Conservation (phyloP, 192 early-diverging fungal species). For the Backusella mclennaniae region DNA sequence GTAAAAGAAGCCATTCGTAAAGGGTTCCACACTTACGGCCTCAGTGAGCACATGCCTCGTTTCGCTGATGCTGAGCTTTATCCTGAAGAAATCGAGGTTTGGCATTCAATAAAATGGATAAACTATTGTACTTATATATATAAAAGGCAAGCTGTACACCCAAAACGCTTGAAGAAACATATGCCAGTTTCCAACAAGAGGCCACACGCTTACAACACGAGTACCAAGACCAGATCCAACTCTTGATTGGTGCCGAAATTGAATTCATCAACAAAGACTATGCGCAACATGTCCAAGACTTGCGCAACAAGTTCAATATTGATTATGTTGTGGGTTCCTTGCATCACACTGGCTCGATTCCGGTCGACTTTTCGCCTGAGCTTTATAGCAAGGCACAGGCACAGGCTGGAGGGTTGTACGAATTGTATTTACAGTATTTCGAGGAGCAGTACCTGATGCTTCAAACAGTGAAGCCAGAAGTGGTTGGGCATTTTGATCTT, state of each 20-base stretch:
- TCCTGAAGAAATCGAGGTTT: constrained; percentile 76
- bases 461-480: constrained; percentile 64
- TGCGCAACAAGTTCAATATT: constrained; percentile 50
- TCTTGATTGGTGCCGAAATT: constrained; percentile 89
- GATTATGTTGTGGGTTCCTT: constrained; percentile 94
- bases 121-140: not conserved
- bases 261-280: constrained; percentile 70
- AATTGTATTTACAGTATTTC: constrained; percentile 81
- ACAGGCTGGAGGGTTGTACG: constrained; percentile 7
- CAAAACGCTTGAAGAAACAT: constrained; percentile 58
- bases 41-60: constrained; percentile 94
- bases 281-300: constrained; percentile 44
- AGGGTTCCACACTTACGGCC: constrained; percentile 72
- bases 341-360: constrained; percentile 80
- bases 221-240: constrained; percentile 63
- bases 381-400: constrained; percentile 55
- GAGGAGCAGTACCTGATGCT: constrained; percentile 85
- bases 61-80: constrained; percentile 78
- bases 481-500: constrained; percentile 97
- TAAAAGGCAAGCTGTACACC: constrained; percentile 62
- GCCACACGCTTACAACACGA: constrained; percentile 68
- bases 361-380: constrained; percentile 79
- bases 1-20: constrained; percentile 73
- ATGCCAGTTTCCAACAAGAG: constrained; percentile 66
- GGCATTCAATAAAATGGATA: not conserved